These are phyloP conservation scores for Rosa lucieae DNA, from an alignment of 306 rosid species.

Conservation along the genomic window DNA sequence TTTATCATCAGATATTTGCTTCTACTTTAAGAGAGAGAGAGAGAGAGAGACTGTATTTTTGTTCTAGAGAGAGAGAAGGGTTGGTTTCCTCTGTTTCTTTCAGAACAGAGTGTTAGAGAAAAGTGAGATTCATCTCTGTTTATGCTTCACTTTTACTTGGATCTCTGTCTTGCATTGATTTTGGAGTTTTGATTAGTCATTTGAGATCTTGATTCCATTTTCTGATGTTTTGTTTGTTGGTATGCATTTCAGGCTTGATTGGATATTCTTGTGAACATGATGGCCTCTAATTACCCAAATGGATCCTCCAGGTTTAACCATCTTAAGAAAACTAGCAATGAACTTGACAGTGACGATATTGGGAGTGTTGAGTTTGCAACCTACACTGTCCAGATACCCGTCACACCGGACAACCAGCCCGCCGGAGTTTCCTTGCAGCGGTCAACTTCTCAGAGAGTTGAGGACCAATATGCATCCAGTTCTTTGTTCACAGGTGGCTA, in stretches of 20 bases:
- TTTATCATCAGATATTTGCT: conserved; percentile 15
- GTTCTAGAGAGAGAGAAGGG: neutral
- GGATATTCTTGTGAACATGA: neutral
- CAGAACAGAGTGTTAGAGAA: neutral
- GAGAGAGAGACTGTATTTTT: neutral
- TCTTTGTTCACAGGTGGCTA: conserved; percentile 73
- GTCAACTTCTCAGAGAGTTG: conserved; percentile 54
- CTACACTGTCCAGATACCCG: conserved; percentile 61
- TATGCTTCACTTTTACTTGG: neutral
- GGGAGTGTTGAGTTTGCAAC: conserved; percentile 40
- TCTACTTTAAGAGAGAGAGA: neutral
- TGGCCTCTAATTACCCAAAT: conserved; percentile 35
- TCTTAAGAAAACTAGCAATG: conserved; percentile 41
- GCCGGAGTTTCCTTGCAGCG: conserved; percentile 51
- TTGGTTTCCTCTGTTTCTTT: neutral
- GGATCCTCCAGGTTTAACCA: conserved; percentile 37
- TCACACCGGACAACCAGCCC: conserved; percentile 70
- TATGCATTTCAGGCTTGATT: conserved; percentile 33
- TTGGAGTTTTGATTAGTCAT: neutral
- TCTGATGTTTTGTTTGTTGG: neutral
- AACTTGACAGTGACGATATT: conserved; percentile 45
- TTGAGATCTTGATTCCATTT: neutral
- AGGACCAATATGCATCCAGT: conserved; percentile 65
- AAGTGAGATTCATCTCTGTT: neutral
- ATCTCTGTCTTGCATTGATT: neutral